Base-by-base conservation (phyloP, 208 protist genomes). In the Crithidia fasciculata region DNA sequence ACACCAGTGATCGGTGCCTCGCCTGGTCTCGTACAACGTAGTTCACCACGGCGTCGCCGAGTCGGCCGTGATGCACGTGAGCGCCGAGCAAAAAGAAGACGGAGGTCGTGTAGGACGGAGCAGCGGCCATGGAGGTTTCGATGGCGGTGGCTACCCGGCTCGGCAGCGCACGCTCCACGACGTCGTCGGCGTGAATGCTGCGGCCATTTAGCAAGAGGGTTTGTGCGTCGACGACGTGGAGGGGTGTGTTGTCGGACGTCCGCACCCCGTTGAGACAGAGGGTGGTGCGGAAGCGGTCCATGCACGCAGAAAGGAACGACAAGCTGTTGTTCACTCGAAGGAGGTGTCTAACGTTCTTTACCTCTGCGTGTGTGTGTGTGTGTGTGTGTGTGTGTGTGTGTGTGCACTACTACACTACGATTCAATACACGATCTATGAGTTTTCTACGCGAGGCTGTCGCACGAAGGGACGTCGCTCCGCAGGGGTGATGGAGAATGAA, bases 141-240 rank as follows among this genome's bases (percentile, higher is more conserved):
- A 93, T 76, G 19, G 69, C 74, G 9, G 55, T 65, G 8, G 80
- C 72, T 19, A 93, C 64, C 43, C 82, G 72, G 57, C 76, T 82
- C 4, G 88, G 83, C 61, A 88, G 72, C 12, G 84, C 84, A 19
- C 79, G 73, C 55, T 76, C 76, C 16, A 93, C 65, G 8, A 88
- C 64, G 18, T 76, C 56, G 65, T 84, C 80, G 10, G 80, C 85
- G 39, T 49, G 49, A 19, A 81, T 40, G 2, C 49, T 44, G 39
- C 45, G 50, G 58, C 61, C 66, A 10, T 76, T 72, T 1, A 90
- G 64, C 0, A 71, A 72, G 6, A 86, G 68, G 13, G 65, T 78
- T 40, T 79, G 41, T 15, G 67, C 36, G 74, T 74, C 69, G 10
- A 69, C 66, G n/a, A 81, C 71, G 45, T 59, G 19, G 41, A 80